Evolutionary conservation across 331 rosid species (phyloP).

Genomic region (Dryas integrifolia): DNA sequence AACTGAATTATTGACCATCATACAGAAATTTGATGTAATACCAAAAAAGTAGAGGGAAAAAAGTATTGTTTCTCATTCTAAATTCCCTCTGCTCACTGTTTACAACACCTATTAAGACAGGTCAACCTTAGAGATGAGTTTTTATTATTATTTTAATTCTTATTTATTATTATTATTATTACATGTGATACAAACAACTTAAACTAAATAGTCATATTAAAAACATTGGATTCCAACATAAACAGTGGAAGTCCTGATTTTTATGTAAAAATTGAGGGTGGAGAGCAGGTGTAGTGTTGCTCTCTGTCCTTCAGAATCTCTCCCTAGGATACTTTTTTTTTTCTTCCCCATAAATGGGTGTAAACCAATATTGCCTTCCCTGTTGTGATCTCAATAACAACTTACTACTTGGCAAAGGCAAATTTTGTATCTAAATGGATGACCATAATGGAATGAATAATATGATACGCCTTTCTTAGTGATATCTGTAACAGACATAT

Average conservation of each 20-base stretch:
- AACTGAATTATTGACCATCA: neutral
- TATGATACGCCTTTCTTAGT: too few relatives aligned
- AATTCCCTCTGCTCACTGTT: too few relatives aligned
- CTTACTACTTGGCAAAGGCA: too few relatives aligned
- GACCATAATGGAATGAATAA: too few relatives aligned
- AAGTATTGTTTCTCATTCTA: neutral
- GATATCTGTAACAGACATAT: too few relatives aligned
- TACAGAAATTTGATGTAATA: neutral
- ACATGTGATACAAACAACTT: too few relatives aligned
- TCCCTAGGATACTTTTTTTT: neutral
- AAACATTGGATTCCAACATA: neutral
- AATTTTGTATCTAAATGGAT: too few relatives aligned
- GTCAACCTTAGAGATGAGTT: too few relatives aligned
- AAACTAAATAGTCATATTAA: too few relatives aligned
- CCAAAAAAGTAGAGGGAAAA: neutral
- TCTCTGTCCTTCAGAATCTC: neutral
- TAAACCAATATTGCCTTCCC: neutral
- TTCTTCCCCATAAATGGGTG: neutral
- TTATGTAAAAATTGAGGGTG: neutral
- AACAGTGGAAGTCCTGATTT: neutral
- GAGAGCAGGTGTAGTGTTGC: conserved; percentile 6
- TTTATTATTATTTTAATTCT: too few relatives aligned
- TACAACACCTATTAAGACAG: too few relatives aligned
- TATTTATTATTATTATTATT: too few relatives aligned
- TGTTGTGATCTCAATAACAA: neutral